phyloP scores from a whole-genome alignment of 2,329 filamentous ascomycete species.

The Trichoderma gracile region DNA sequence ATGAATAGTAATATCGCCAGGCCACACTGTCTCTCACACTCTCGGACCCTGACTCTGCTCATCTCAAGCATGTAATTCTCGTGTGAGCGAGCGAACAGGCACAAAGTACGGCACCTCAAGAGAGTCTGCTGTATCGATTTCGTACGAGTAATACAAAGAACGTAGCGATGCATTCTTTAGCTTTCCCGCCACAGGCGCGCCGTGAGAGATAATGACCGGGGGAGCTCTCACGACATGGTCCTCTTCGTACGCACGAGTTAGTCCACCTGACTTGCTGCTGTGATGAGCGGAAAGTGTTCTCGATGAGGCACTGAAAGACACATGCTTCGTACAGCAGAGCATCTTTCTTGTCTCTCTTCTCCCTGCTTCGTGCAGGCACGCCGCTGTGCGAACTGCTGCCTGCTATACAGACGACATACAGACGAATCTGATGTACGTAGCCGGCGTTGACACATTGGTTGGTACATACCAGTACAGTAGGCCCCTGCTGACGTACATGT shows the following conservation, averaged over 20 bases:
- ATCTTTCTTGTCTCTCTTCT: no score
- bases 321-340: no score
- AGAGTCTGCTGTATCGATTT: background rate
- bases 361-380: background rate
- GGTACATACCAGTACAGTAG: background rate
- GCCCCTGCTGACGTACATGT: constrained; percentile 22
- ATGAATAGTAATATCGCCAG: background rate
- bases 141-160: background rate
- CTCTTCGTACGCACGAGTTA: no score
- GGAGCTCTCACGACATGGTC: background rate
- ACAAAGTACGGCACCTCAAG: constrained; percentile 5
- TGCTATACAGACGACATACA: no score
- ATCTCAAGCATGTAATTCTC: background rate
- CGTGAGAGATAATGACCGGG: background rate
- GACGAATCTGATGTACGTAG: no score
- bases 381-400: background rate
- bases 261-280: background rate
- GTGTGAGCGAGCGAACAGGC: constrained; percentile 9
- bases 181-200: constrained; percentile 28
- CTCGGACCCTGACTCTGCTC: background rate
- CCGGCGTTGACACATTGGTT: background rate
- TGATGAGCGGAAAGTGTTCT: background rate
- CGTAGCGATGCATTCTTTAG: constrained; percentile 28
- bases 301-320: background rate
- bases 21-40: background rate